Evolutionary conservation across 192 early-diverging fungal species (phyloP).

Genomic region (Coemansia sp.): DNA sequence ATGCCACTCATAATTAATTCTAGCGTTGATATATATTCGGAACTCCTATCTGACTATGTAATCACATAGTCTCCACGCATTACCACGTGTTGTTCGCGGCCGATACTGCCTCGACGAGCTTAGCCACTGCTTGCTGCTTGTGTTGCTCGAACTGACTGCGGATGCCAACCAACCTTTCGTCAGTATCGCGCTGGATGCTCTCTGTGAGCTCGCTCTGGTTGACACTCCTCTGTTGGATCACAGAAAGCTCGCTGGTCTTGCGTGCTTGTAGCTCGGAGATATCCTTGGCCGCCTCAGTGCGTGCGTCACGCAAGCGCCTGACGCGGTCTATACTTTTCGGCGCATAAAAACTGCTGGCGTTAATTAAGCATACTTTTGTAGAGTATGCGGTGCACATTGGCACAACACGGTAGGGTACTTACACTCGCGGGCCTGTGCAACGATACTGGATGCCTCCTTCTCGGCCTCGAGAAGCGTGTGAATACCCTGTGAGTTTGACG

Average conservation of each 20-base stretch:
- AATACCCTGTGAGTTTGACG: conserved; percentile 86
- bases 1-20: background rate
- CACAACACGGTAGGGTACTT: conserved; percentile 15
- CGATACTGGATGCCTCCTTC: conserved; percentile 92
- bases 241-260: conserved; percentile 72
- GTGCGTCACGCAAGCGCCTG: conserved; percentile 93
- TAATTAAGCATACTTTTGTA: background rate
- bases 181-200: conserved; percentile 40
- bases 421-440: conserved; percentile 85
- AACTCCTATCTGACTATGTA: background rate
- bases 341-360: background rate
- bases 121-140: conserved; percentile 35
- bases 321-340: conserved; percentile 64
- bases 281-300: conserved; percentile 89
- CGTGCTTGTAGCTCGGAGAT: conserved; percentile 82
- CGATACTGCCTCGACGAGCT: conserved; percentile 40
- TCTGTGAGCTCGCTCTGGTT: conserved; percentile 39
- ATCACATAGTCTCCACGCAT: background rate
- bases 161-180: conserved; percentile 34
- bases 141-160: conserved; percentile 45
- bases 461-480: conserved; percentile 97
- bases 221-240: conserved; percentile 43
- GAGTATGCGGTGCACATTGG: conserved; percentile 30
- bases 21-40: background rate
- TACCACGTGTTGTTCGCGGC: background rate